Percentiles rank a stretch among this genome's conserved stretches.
Conservation (phyloP, 2,329 filamentous ascomycete species). For the Fonsecaea multimorphosa region DNA sequence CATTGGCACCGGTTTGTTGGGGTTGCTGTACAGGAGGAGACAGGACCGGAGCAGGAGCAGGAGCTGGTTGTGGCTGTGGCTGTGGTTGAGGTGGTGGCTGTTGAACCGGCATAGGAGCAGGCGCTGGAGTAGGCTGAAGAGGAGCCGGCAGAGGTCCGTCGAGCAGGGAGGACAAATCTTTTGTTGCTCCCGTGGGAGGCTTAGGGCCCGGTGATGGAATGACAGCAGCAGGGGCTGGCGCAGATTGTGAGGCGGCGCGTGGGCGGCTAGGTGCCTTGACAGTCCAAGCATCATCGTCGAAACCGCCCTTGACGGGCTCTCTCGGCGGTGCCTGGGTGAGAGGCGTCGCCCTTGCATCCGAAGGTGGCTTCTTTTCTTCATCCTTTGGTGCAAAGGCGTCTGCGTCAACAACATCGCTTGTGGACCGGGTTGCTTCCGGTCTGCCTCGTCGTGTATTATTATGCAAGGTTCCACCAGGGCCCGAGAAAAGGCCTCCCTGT, state of each 20-base stretch:
- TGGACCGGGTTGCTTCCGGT: conserved; percentile 83
- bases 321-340: conserved; percentile 56
- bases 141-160: conserved; percentile 63
- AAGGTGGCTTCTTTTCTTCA: conserved; percentile 50
- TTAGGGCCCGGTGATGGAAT: conserved; percentile 45
- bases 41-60: conserved; percentile 30
- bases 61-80: conserved; percentile 43
- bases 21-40: conserved; percentile 47
- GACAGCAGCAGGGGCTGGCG: conserved; percentile 40
- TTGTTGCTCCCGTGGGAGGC: conserved; percentile 70
- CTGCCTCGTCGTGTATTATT: conserved; percentile 95
- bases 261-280: conserved; percentile 76
- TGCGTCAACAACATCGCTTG: conserved; percentile 84
- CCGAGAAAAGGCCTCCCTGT: conserved; percentile 79
- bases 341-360: conserved; percentile 58
- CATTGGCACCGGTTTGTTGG: conserved; percentile 51
- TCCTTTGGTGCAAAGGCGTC: conserved; percentile 77
- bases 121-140: conserved; percentile 60
- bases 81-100: conserved; percentile 44
- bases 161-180: conserved; percentile 67
- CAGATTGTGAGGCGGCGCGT: conserved; percentile 48
- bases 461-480: conserved; percentile 83
- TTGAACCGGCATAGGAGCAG: conserved; percentile 48
- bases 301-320: conserved; percentile 64
- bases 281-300: conserved; percentile 98